Base-by-base conservation (phyloP, 495 filamentous ascomycete species). In the Lepraria neglecta region DNA sequence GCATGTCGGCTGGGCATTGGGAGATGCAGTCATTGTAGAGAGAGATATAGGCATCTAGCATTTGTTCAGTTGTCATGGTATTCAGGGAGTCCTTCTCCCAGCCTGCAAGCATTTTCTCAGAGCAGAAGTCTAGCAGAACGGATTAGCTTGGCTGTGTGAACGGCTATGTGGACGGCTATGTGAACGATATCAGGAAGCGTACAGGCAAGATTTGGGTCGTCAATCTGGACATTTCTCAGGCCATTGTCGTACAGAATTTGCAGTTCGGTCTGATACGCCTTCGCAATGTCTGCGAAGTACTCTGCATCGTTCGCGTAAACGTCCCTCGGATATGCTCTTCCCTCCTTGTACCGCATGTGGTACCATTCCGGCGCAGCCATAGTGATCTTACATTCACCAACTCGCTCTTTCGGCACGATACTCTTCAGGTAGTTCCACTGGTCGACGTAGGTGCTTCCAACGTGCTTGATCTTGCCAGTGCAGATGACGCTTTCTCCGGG, bases 141-240 rank as follows among this genome's bases (percentile, higher is more conserved):
- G 12, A 61, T 71, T 21, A 65, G 31, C 7, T 43, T 50, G 11
- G 28, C 19, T 12, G 11, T 14, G 38, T 14, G 6, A 48, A 46
- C 24, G 24, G 24, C 24, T 24, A 2, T 24, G 1, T 24, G 24
- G 24, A 24, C 24, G 14, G 28, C 19, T 12, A 7, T 14, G 42
- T 14, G 6, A 48, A 46, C 46, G 31, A 15, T 15, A 50, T 44
- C 30, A 12, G 28, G 58, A 30, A 24, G 70, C 84, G 76, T 76
- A 87, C 85, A 90, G 21, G 86, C 87, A 67, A 90, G 78, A 61
- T 87, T 86, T 12, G 86, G 88, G 70, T 90, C 87, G 65, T 90
- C 87, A 56, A 86, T 86, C 69, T 89, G 87, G 17, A 89, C 79
- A 65, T 90, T 90, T 6, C 87, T 76, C 62, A 83, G 76, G 1